Percentiles rank a stretch among this genome's conserved stretches.
phyloP scores from a whole-genome alignment of 768 basidiomycete genomes.

The Termitomyces sp. region DNA sequence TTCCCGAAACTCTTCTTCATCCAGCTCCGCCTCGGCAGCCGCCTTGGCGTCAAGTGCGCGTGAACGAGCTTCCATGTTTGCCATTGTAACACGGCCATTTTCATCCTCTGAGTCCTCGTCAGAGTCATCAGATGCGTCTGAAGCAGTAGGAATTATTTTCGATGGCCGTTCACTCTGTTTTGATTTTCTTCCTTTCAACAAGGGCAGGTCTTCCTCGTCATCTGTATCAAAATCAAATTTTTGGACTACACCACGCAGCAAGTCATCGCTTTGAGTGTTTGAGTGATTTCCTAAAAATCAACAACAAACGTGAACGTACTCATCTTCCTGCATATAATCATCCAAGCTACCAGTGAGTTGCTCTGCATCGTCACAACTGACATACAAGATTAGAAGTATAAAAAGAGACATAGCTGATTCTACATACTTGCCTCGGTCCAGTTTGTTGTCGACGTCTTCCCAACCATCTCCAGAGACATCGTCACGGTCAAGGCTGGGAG shows the following conservation, averaged over 20 bases:
- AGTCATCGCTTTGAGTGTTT: constrained; percentile 38
- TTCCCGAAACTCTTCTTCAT: constrained; percentile 60
- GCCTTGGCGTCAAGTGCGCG: constrained; percentile 68
- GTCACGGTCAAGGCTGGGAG: constrained; percentile 14
- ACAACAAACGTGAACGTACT: constrained; percentile 24
- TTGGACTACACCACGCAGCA: constrained; percentile 43
- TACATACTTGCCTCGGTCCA: constrained; percentile 26
- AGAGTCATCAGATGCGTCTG: constrained; percentile 45
- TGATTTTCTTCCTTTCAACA: constrained; percentile 42
- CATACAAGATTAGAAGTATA: constrained; percentile 21
- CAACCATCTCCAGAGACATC: constrained; percentile 43
- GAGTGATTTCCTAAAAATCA: constrained; percentile 5
- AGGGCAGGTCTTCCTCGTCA: constrained; percentile 37
- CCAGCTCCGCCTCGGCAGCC: constrained; percentile 63
- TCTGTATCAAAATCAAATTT: constrained; percentile 65
- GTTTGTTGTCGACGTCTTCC: constrained; percentile 56
- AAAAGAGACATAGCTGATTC: not conserved
- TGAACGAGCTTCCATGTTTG: constrained; percentile 80
- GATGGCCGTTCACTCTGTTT: constrained; percentile 43
- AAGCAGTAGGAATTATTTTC: constrained; percentile 46
- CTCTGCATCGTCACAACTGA: constrained; percentile 34
- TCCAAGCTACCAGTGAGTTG: constrained; percentile 42
- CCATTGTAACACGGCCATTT: constrained; percentile 57
- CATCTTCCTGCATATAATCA: constrained; percentile 44
- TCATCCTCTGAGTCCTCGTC: constrained; percentile 44